Evolutionary conservation across 257 asterid species (phyloP).

Genomic region (Henckelia pumila): DNA sequence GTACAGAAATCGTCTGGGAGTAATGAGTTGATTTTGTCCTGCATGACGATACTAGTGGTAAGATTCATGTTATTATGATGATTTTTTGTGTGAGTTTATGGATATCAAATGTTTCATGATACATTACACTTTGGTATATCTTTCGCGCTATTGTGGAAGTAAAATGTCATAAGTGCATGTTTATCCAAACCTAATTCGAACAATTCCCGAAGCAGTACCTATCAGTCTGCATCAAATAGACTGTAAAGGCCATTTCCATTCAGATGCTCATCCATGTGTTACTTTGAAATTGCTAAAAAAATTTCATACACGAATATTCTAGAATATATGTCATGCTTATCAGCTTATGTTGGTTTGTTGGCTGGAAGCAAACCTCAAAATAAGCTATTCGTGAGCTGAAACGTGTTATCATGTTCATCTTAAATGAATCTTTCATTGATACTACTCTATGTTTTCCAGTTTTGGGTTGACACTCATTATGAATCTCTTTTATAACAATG

Average conservation of each 20-base stretch:
- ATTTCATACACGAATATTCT: too few relatives aligned
- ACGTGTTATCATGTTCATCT: not conserved
- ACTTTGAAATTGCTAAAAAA: not conserved
- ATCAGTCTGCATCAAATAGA: slow-evolving; percentile 3
- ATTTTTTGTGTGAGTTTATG: slow-evolving; percentile 15
- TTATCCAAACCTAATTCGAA: slow-evolving; percentile 6
- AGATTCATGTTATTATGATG: slow-evolving; percentile 22
- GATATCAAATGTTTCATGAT: slow-evolving; percentile 19
- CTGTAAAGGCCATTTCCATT: not conserved
- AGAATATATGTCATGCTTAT: not conserved
- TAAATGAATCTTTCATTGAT: slow-evolving; percentile 7
- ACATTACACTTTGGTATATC: slow-evolving; percentile 14
- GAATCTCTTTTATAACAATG: slow-evolving; percentile 13
- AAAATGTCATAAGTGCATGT: slow-evolving; percentile 20
- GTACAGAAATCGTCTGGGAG: slow-evolving; percentile 70
- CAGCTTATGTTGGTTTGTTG: not conserved
- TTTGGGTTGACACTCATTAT: slow-evolving; percentile 22
- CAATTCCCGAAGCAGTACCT: slow-evolving; percentile 5
- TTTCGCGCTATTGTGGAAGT: slow-evolving; percentile 13
- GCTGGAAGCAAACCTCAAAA: not conserved
- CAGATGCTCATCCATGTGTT: not conserved
- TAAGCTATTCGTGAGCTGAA: not conserved
- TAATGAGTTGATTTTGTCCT: slow-evolving; percentile 64
- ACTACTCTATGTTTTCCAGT: slow-evolving; percentile 1
- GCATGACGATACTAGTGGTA: slow-evolving; percentile 99